phyloP scores from a whole-genome alignment of 2,329 filamentous ascomycete genomes.

The Ceratocystis ficicola region DNA sequence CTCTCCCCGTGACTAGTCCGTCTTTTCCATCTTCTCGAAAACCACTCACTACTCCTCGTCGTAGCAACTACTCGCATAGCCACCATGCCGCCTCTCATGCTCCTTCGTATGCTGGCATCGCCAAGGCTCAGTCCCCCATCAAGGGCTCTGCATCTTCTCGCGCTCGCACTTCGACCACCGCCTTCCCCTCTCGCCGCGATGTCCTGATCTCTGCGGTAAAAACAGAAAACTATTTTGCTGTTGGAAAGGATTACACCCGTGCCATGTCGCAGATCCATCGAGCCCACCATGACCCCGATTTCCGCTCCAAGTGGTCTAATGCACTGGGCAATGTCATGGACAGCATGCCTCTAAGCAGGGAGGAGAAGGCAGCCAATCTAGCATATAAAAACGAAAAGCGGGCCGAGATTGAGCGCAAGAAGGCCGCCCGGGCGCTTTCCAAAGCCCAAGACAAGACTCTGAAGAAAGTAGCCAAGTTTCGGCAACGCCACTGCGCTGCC shows the following conservation, averaged over 20 bases:
- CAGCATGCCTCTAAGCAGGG: slow-evolving; percentile 1
- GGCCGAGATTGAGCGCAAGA: neutral
- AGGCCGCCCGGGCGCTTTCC: neutral
- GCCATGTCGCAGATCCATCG: slow-evolving; percentile 2
- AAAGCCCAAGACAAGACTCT: neutral
- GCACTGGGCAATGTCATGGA: slow-evolving; percentile 9
- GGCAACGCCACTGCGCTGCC: neutral
- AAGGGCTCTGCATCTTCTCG: neutral
- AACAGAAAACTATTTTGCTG: slow-evolving; percentile 4
- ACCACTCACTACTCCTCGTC: neutral
- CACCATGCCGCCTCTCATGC: neutral
- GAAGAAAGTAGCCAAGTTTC: neutral
- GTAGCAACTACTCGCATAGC: neutral
- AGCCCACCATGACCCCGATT: slow-evolving; percentile 4
- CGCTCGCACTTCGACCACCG: neutral
- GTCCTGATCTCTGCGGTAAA: neutral
- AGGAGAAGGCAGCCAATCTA: neutral
- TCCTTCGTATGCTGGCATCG: neutral
- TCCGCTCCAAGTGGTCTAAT: slow-evolving; percentile 2
- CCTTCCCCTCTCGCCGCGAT: neutral
- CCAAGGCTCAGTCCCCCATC: neutral
- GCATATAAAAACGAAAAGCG: neutral
- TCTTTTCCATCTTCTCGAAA: neutral
- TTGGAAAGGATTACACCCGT: neutral
- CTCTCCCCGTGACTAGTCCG: neutral